Conservation (phyloP, 75 land plant species). For the Pinus taeda region DNA sequence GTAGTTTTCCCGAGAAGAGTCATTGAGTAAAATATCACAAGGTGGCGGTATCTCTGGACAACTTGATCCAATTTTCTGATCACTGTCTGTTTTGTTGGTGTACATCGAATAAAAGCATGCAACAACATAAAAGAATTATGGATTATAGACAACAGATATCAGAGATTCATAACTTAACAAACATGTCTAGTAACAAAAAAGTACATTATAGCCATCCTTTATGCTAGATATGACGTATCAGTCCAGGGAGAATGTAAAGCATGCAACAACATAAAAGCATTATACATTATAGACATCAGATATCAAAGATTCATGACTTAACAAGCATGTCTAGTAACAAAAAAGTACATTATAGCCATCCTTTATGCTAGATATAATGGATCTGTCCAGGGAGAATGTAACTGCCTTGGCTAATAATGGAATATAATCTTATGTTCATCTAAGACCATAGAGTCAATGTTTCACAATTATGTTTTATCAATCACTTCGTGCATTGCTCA, state of each 20-base stretch:
- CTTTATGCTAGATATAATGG: neutral
- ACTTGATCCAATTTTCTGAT: constrained; percentile 8
- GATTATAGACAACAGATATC: neutral
- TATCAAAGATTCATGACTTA: neutral
- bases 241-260: neutral
- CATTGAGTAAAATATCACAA: constrained; percentile 15
- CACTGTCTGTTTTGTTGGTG: constrained; percentile 8
- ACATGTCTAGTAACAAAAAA: neutral
- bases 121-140: neutral
- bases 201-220: neutral
- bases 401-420: neutral
- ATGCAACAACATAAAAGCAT: neutral
- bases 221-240: neutral
- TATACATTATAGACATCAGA: neutral
- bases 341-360: neutral
- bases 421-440: neutral
- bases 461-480: neutral
- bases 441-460: neutral
- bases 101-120: neutral
- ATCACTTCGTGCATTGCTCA: neutral
- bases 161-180: neutral
- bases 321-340: neutral
- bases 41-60: constrained; percentile 12
- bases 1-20: constrained; percentile 13
- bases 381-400: neutral